phyloP scores from a whole-genome alignment of 352 stramenopile species.

The Globisporangium ultimum region DNA sequence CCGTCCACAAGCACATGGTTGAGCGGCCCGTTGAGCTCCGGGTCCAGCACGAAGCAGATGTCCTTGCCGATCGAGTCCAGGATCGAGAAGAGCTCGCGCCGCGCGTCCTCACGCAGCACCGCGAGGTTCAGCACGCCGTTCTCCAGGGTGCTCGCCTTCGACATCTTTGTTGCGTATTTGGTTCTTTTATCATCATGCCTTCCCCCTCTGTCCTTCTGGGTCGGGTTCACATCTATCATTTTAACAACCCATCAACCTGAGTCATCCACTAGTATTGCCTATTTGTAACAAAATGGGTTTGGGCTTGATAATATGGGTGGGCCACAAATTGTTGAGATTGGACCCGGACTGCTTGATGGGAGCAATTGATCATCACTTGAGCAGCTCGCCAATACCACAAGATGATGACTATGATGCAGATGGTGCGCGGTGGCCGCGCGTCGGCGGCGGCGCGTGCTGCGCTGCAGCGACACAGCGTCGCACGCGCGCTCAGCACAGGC shows the following conservation, averaged over 20 bases:
- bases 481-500: background rate
- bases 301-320: background rate
- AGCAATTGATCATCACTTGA: background rate
- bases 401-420: slow-evolving; percentile 2
- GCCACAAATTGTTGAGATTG: background rate
- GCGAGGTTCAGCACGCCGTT: slow-evolving; percentile 83
- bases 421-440: slow-evolving; percentile 1
- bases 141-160: slow-evolving; percentile 78
- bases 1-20: slow-evolving; percentile 87
- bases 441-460: background rate
- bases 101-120: slow-evolving; percentile 82
- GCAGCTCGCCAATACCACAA: background rate
- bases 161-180: slow-evolving; percentile 31
- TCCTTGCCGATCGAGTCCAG: slow-evolving; percentile 84
- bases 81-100: slow-evolving; percentile 82
- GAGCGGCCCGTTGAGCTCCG: slow-evolving; percentile 74
- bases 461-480: slow-evolving; percentile 1
- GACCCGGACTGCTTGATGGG: background rate
- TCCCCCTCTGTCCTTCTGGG: background rate
- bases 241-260: too few species aligned
- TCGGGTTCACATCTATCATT: background rate
- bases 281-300: background rate
- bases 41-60: slow-evolving; percentile 86
- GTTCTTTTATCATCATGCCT: background rate
- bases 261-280: background rate